These are phyloP conservation scores for Cenchrus americanus DNA, from an alignment of 176 grass and related monocot genomes.

Conservation along the genomic window DNA sequence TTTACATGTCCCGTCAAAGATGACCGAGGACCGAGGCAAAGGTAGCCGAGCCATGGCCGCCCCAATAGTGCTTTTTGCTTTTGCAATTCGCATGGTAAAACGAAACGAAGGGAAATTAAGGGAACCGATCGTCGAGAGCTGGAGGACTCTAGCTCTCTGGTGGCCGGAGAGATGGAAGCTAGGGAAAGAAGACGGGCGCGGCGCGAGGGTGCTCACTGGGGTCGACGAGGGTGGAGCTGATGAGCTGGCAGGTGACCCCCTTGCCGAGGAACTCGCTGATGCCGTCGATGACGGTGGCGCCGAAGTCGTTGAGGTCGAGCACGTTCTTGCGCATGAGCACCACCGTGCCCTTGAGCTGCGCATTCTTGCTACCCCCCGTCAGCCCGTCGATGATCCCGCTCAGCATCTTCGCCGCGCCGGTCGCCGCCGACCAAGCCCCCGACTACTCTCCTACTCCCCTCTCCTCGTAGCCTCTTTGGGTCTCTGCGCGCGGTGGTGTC, in stretches of 20 bases:
- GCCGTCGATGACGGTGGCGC: conserved; percentile 62
- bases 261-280: conserved; percentile 59
- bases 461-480: background rate
- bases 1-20: conserved; percentile 34
- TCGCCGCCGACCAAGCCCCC: background rate
- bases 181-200: too few relatives aligned
- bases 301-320: conserved; percentile 71
- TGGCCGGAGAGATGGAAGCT: too few relatives aligned
- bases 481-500: background rate
- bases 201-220: conserved; percentile 36
- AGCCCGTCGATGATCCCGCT: conserved; percentile 37
- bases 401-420: background rate
- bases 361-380: conserved; percentile 19
- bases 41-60: background rate
- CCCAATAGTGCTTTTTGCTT: background rate
- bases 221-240: conserved; percentile 71
- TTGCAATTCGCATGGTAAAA: background rate
- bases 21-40: conserved; percentile 10
- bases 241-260: conserved; percentile 63
- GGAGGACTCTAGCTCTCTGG: background rate
- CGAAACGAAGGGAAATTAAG: too few relatives aligned
- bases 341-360: conserved; percentile 51
- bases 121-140: background rate
- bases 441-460: background rate
- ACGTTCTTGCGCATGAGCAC: conserved; percentile 73